phyloP scores from a whole-genome alignment of 208 protist species.

The Blechomonas ayalai region DNA sequence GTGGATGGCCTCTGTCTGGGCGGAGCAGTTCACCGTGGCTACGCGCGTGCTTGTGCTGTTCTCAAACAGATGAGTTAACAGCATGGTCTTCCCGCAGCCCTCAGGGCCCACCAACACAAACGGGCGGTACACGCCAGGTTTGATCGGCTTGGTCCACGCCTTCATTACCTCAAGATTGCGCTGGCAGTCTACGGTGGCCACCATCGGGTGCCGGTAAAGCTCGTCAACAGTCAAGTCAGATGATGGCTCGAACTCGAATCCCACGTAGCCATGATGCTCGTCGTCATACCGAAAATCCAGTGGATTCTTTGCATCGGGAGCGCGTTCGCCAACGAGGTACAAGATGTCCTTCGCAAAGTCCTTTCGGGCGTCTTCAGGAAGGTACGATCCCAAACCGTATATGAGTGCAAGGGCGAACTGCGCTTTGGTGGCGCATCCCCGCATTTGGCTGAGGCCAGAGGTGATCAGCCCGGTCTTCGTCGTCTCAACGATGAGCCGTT shows the following conservation, averaged over 20 bases:
- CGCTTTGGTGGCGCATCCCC: conserved; percentile 67
- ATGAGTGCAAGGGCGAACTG: conserved; percentile 90
- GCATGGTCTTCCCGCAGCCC: conserved; percentile 95
- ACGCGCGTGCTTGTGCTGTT: conserved; percentile 64
- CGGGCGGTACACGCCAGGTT: conserved; percentile 76
- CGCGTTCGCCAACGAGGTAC: conserved; percentile 71
- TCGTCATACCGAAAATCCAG: conserved; percentile 87
- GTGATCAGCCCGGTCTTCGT: conserved; percentile 91
- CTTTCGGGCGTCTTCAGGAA: conserved; percentile 61
- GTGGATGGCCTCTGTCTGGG: conserved; percentile 92
- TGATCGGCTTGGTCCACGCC: conserved; percentile 87
- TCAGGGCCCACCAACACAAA: conserved; percentile 97
- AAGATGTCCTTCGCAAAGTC: conserved; percentile 91
- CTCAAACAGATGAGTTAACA: conserved; percentile 88
- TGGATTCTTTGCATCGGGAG: conserved; percentile 75
- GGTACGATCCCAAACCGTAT: conserved; percentile 93
- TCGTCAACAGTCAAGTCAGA: conserved; percentile 78
- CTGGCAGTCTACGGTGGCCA: conserved; percentile 93
- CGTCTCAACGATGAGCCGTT: conserved; percentile 83
- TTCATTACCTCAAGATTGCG: conserved; percentile 82
- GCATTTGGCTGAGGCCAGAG: conserved; percentile 92
- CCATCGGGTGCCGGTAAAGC: conserved; percentile 81
- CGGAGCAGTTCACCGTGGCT: conserved; percentile 92
- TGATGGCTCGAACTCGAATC: conserved; percentile 71
- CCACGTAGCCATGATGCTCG: conserved; percentile 37